Evolutionary conservation across 148 eudicot genomes (phyloP), one percentile per base, ranked within the genome.

Genomic region (Agrostemma githago): DNA sequence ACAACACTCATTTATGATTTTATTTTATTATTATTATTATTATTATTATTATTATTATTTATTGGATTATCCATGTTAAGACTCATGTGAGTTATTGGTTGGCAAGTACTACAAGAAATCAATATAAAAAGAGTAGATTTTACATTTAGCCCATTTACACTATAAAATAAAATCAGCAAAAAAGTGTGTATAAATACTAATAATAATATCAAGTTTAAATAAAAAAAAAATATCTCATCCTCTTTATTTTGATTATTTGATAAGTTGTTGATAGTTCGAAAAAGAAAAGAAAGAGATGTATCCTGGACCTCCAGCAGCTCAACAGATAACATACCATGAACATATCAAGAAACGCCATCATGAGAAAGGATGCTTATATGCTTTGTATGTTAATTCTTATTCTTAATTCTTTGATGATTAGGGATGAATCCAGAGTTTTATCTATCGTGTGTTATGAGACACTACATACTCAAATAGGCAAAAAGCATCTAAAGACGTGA

Each of bases 281-380:
- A 7, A 10, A 51, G 34, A 12, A 6, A 10, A 44, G 42, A 17
- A 21, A 58, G 43, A 42, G 0, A 77, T 77, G 63, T 62, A 76
- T 51, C 46, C 26, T 20, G 79, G 66, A 70, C 74, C 79, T 19
- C 79, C 79, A 5, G 11, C 10, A 51, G 41, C 3, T 62, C 74
- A 77, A 71, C 21, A 77, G 21, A 77, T 77, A 15, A 1, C 79
- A 17, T 77, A 70, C 62, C 40, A 34, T 44, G 79, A 71, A 4
- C 79, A 77, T 53, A 57, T 77, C 57, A 77, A 77, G 62, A 62
- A 62, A 77, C 79, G 79, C 19, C 79, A 71, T 53, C 70, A 70
- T 19, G 79, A 77, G 39, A 70, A 63, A 51, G 79, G 79, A 77
- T 77, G 74, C 70, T 14, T 76, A 4, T 77, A 77, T 70, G 79